These are phyloP conservation scores for Coemansia sp. DNA, from an alignment of 192 early-diverging fungal genomes.

Conservation along the genomic window DNA sequence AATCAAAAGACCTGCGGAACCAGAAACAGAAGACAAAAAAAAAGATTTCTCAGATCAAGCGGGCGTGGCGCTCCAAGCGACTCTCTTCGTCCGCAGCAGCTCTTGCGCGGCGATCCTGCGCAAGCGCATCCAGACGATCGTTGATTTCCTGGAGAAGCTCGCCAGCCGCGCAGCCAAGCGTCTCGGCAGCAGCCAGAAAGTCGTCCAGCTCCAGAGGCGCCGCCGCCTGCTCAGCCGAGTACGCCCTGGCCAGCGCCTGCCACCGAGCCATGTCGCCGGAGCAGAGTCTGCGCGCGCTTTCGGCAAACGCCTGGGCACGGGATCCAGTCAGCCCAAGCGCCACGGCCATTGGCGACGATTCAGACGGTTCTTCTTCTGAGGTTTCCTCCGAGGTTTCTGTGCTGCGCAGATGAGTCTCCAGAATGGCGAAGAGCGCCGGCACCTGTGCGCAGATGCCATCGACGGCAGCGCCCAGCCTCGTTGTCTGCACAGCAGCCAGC, in stretches of 20 bases:
- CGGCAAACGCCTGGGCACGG: neutral
- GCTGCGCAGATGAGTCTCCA: neutral
- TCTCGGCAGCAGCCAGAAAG: neutral
- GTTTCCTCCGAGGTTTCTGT: neutral
- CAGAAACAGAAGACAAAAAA: neutral
- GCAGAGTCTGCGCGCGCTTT: neutral
- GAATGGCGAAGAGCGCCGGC: neutral
- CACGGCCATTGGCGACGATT: neutral
- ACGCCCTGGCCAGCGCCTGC: neutral
- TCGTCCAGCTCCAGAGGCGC: neutral
- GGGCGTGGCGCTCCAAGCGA: neutral
- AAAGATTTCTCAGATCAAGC: neutral
- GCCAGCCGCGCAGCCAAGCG: neutral
- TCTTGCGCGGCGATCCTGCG: neutral
- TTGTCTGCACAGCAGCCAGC: neutral
- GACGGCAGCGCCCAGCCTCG: neutral
- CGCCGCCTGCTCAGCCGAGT: neutral
- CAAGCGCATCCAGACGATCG: neutral
- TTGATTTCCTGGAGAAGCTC: neutral
- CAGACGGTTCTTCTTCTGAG: neutral
- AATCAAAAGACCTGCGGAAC: too few relatives aligned
- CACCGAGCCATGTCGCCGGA: neutral
- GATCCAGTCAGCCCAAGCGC: neutral
- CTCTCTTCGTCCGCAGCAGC: slow-evolving; percentile 3
- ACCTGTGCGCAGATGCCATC: neutral